Percentiles rank a stretch among this genome's conserved stretches.
phyloP scores from a whole-genome alignment of 139 green algal genomes.

The Chlamydomonas schloesseri region DNA sequence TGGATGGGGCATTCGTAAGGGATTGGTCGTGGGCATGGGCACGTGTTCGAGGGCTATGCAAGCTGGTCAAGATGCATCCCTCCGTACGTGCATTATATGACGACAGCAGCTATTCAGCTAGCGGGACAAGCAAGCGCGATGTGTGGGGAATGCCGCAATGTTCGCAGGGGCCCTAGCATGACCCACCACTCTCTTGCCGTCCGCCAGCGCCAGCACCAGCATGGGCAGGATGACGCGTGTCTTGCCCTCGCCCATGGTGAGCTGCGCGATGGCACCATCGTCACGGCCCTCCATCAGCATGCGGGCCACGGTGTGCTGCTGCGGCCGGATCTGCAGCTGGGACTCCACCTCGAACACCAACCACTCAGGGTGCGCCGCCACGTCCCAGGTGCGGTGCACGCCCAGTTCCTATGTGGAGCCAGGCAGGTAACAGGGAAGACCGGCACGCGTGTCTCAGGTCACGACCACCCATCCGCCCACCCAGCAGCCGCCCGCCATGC shows the following conservation, averaged over 20 bases:
- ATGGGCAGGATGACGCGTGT: conserved; percentile 75
- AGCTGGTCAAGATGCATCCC: no score
- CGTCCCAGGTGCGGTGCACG: conserved; percentile 49
- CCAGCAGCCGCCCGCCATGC: conserved; percentile 26
- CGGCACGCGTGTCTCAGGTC: no score
- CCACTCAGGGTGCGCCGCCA: conserved; percentile 53
- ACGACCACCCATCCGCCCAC: not conserved
- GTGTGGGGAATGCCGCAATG: no score
- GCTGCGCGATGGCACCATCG: conserved; percentile 52
- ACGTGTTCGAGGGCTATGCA: no score
- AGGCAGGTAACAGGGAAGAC: no score
- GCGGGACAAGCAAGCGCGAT: no score
- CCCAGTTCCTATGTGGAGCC: conserved; percentile 59
- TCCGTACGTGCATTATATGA: no score
- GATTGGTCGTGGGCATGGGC: no score
- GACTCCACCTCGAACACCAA: conserved; percentile 71
- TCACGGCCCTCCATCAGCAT: conserved; percentile 52
- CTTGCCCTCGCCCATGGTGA: conserved; percentile 77
- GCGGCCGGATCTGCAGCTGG: conserved; percentile 66
- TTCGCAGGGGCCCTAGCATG: no score
- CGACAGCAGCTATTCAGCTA: no score
- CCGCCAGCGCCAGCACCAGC: conserved; percentile 58
- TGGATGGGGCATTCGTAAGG: conserved; percentile 23
- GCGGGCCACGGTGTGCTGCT: conserved; percentile 54
- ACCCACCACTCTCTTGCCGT: conserved; percentile 38